phyloP scores from a whole-genome alignment of 352 stramenopile species.

The Elongisporangium undulatum region DNA sequence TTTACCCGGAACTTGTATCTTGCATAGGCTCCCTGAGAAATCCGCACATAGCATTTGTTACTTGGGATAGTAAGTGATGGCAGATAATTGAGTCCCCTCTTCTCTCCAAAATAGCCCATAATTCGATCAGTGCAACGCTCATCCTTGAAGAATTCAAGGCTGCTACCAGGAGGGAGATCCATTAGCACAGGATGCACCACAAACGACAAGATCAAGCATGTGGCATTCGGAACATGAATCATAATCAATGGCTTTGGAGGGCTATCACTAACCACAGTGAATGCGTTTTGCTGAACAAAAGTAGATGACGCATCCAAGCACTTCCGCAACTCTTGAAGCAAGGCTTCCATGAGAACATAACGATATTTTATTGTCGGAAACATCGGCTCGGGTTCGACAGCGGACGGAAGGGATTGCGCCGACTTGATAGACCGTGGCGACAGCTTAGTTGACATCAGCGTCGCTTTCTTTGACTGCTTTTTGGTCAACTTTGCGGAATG shows the following conservation, averaged over 20 bases:
- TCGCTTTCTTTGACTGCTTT: conserved; percentile 29
- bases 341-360: conserved; percentile 55
- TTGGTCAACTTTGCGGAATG: conserved; percentile 14
- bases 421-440: conserved; percentile 15
- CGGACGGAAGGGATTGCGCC: conserved; percentile 8
- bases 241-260: conserved; percentile 56
- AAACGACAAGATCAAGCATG: conserved; percentile 74
- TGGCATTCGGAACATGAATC: conserved; percentile 58
- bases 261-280: conserved; percentile 63
- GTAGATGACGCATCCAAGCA: conserved; percentile 39
- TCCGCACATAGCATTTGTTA: conserved; percentile 61
- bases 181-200: conserved; percentile 74
- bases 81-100: conserved; percentile 61
- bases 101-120: conserved; percentile 76
- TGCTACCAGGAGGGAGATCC: conserved; percentile 64
- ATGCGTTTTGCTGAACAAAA: conserved; percentile 45
- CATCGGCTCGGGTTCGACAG: conserved; percentile 9
- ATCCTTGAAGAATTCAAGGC: conserved; percentile 69
- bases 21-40: conserved; percentile 55
- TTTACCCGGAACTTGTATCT: conserved; percentile 81
- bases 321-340: conserved; percentile 49
- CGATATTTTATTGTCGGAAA: conserved; percentile 43
- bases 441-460: conserved; percentile 7
- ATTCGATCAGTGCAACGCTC: conserved; percentile 52
- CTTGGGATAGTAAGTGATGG: conserved; percentile 53